Base-by-base conservation (phyloP, 2,329 filamentous ascomycete genomes). In the Setomelanomma holmii region DNA sequence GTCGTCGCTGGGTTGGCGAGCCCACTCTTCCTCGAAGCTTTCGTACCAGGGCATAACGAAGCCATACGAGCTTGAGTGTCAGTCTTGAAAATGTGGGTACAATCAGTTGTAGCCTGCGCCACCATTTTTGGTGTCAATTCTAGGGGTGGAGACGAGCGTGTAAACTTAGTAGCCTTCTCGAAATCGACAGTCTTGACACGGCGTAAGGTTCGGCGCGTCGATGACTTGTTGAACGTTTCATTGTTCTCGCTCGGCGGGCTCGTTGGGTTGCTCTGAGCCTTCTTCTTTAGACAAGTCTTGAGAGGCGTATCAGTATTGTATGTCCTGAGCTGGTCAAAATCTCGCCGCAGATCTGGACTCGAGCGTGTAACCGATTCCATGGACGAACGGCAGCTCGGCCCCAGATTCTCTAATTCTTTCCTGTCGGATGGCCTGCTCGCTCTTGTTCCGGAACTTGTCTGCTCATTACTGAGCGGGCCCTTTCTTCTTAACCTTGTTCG, bases 161-260 rank as follows among this genome's bases (percentile, higher is more conserved):
- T 44, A 16, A 42, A 30, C 20, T 44, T 57, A 5, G 48, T 34
- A 4, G 52, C 27, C 2, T 57, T 55, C n/a, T 66, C 61, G 42
- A 72, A 72, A 14, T 71, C 65, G 4, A 73, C 67, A 4, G 66
- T 72, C 45, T 71, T 73, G 19, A 63, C 55, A 5, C 65, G 66
- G 1, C 67, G 63, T 20, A 71, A 41, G 22, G 44, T 43, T 17
- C 48, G 55, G 11, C 21, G n/a, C 5, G 40, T 38, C 5, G 17
- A 4, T 1, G 19, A 4, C 1, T 10, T 35, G 5, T 12, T 30
- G 2, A 10, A 16, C 5, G 19, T 16, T 22, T 21, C 12, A 14
- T 39, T 20, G 7, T n/a, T 3, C 19, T 41, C 62, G 14, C 41
- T 45, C 1, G 60, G 55, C 8, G 66, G 61, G 6, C 57, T 64